Conservation (phyloP, 2,329 filamentous ascomycete species). For the Epichloe sp. region DNA sequence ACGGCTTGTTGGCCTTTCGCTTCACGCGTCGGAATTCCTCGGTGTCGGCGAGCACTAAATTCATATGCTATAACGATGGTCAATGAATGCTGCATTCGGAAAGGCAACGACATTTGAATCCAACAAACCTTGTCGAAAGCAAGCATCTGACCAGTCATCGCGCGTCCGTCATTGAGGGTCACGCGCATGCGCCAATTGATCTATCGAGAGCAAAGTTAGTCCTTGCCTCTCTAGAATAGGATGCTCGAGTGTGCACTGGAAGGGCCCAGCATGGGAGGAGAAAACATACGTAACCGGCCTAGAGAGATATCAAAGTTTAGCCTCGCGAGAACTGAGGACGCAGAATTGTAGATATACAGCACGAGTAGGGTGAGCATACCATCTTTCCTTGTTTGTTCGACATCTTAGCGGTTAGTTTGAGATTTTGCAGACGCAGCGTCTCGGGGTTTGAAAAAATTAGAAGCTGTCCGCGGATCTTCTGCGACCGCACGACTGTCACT, state of each 20-base stretch:
- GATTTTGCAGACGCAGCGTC: constrained; percentile 19
- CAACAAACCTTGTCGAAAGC: constrained; percentile 82
- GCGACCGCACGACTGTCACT: constrained; percentile 23
- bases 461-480: constrained; percentile 23
- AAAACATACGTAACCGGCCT: constrained; percentile 60
- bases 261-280: background rate
- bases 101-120: background rate
- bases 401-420: constrained; percentile 19
- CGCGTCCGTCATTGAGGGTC: constrained; percentile 84
- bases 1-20: constrained; percentile 63
- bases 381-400: constrained; percentile 94
- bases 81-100: background rate
- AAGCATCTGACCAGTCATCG: constrained; percentile 96
- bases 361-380: constrained; percentile 49
- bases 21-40: constrained; percentile 94
- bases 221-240: constrained; percentile 14
- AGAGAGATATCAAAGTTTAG: constrained; percentile 41
- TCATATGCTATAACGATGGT: constrained; percentile 68
- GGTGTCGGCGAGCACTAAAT: constrained; percentile 93
- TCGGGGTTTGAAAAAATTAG: constrained; percentile 29
- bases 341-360: constrained; percentile 18
- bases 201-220: constrained; percentile 30
- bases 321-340: constrained; percentile 32
- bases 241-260: constrained; percentile 2
- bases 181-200: constrained; percentile 99